Base-by-base conservation (phyloP, 75 land plant genomes). In the Pinus taeda region DNA sequence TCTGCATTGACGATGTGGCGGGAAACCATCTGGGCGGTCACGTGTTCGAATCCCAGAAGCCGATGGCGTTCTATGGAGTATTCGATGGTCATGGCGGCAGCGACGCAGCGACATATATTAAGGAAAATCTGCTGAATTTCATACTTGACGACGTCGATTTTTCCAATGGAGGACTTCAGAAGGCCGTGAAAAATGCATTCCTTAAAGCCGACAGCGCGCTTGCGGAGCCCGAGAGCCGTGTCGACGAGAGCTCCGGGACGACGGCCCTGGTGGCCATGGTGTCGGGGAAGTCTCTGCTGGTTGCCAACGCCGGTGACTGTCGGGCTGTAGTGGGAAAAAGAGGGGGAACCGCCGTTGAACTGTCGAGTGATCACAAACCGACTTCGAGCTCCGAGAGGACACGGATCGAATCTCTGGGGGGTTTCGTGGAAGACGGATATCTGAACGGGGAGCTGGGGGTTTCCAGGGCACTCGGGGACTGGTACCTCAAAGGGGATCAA, bases 81-180 rank as follows among this genome's bases (percentile, higher is more conserved):
- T 94, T 94, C 86, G 97, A 94, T 82, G 97, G 97, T 12, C 97
- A 94, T 81, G 85, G 80, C 55, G 97, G 97, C 3, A 73, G 66
- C 45, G 93, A 92, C 81, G 95, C 95, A 1, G 92, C 97, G 45
- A 71, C 76, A 2, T 94, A 83, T 70, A 85, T 82, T 33, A 83
- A 76, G 58, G 83, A 85, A 63, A 90, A 89, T 60, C 57, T 94
- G 56, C 89, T 94, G 15, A 82, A 77, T 30, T 88, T 75, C 60
- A 88, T 94, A 37, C 77, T 92, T 36, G 88, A 88, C 29, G 95
- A 92, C 75, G 76, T 76, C 8, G 79, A 91, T 58, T 94, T 88
- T 60, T 81, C 90, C 63, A 42, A 29, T 56, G 29, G 72, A 67
- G 3, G 9, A 45, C 66, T 81, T 2, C 84, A 87, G 36, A 81